These are phyloP conservation scores for Aegilops umbellulata DNA, from an alignment of 176 grass and related monocot genomes.

Conservation along the genomic window DNA sequence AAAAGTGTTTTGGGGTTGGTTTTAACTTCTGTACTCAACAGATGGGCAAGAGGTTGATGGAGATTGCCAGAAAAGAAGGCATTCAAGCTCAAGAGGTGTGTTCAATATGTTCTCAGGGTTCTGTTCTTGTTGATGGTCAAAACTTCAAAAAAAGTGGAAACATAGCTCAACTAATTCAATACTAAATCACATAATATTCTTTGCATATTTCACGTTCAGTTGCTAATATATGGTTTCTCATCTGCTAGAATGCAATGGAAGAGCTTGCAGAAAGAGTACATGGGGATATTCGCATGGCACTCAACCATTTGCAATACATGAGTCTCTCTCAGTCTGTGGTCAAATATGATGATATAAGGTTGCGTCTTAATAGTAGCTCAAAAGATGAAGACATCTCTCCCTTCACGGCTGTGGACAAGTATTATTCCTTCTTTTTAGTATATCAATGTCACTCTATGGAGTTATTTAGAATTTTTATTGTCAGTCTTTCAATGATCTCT, in stretches of 20 bases:
- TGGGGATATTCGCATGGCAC: conserved; percentile 96
- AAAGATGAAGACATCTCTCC: conserved; percentile 99
- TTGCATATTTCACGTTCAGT: conserved; percentile 2
- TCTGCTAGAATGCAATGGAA: conserved; percentile 80
- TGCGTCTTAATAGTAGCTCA: conserved; percentile 78
- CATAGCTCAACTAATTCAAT: not conserved
- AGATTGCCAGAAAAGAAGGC: conserved; percentile 86
- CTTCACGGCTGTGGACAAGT: conserved; percentile 98
- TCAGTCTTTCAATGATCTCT: not conserved
- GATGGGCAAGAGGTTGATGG: conserved; percentile 99
- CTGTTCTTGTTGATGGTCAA: not conserved
- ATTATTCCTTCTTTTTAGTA: conserved; percentile 37
- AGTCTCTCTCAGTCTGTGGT: conserved; percentile 85
- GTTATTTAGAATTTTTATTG: not conserved
- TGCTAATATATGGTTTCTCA: conserved; percentile 23
- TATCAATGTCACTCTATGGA: not conserved
- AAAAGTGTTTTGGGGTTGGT: not conserved
- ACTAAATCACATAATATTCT: not conserved
- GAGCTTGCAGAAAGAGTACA: conserved; percentile 99
- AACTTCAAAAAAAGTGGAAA: not conserved
- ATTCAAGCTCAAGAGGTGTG: conserved; percentile 96
- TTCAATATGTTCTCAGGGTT: conserved; percentile 13
- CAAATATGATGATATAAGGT: conserved; percentile 97
- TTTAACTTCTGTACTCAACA: conserved; percentile 50
- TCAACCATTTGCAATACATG: conserved; percentile 99